Percentiles rank a stretch among this genome's conserved stretches.
Conservation (phyloP, 495 filamentous ascomycete genomes). For the Apiosordaria backusii region DNA sequence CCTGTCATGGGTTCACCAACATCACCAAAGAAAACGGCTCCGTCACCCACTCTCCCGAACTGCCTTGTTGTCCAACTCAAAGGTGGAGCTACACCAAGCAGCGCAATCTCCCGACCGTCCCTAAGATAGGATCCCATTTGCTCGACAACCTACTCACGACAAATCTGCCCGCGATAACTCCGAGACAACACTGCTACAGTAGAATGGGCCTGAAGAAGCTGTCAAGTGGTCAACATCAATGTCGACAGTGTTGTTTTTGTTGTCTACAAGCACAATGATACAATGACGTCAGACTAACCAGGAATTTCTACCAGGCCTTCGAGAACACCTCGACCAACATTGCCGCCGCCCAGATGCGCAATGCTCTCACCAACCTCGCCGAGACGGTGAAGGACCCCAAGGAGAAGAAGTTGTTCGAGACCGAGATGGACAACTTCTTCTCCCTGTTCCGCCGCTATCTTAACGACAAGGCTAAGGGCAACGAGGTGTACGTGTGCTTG, state of each 20-base stretch:
- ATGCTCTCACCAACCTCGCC: conserved; percentile 85
- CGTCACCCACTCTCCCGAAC: neutral
- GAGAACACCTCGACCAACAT: conserved; percentile 99
- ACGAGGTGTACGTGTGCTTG: conserved; percentile 58
- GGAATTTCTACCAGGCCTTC: conserved; percentile 67
- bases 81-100: neutral
- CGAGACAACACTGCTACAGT: neutral
- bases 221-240: neutral
- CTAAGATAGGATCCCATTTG: neutral
- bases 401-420: conserved; percentile 93
- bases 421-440: conserved; percentile 99
- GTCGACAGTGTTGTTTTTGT: neutral
- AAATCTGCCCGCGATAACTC: neutral
- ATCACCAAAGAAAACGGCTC: neutral
- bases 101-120: neutral
- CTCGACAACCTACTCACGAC: neutral
- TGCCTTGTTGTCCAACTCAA: neutral
- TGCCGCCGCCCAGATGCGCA: conserved; percentile 97
- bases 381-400: conserved; percentile 80
- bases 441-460: conserved; percentile 95
- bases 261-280: neutral
- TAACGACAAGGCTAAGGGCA: conserved; percentile 98
- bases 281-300: conserved; percentile 19
- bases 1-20: conserved; percentile 5
- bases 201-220: neutral